phyloP scores from a whole-genome alignment of 1,284 basidiomycete genomes.

The Leccinum solheimii region DNA sequence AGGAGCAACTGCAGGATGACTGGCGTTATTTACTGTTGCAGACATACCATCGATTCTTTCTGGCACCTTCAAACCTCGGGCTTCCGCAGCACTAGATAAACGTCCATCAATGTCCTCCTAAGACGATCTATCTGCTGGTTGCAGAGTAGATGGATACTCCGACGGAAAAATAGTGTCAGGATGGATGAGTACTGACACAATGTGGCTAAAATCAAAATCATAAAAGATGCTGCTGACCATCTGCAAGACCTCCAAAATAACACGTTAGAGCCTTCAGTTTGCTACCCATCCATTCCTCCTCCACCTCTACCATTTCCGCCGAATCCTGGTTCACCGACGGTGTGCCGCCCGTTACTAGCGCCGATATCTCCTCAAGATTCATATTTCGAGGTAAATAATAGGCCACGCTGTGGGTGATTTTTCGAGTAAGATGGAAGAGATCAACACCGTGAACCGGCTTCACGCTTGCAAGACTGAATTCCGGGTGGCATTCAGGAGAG shows the following conservation, averaged over 20 bases:
- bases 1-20: background rate
- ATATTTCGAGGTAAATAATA: conserved; percentile 91
- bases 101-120: background rate
- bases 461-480: conserved; percentile 72
- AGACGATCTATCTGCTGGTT: background rate
- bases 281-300: conserved; percentile 86
- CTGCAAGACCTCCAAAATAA: conserved; percentile 75
- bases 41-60: background rate
- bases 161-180: background rate
- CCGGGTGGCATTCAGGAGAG: conserved; percentile 41
- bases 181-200: background rate
- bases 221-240: conserved; percentile 64
- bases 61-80: background rate
- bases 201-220: conserved; percentile 14
- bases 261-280: conserved; percentile 85
- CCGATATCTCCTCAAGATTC: conserved; percentile 70
- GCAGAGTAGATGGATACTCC: background rate
- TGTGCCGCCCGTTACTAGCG: conserved; percentile 40
- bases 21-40: background rate
- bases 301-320: conserved; percentile 69
- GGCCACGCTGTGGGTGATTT: conserved; percentile 79
- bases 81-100: background rate
- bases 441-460: conserved; percentile 80
- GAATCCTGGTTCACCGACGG: conserved; percentile 15
- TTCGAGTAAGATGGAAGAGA: conserved; percentile 73